Evolutionary conservation across 495 filamentous ascomycete species (phyloP).

Genomic region (Stereocaulon alpinum): DNA sequence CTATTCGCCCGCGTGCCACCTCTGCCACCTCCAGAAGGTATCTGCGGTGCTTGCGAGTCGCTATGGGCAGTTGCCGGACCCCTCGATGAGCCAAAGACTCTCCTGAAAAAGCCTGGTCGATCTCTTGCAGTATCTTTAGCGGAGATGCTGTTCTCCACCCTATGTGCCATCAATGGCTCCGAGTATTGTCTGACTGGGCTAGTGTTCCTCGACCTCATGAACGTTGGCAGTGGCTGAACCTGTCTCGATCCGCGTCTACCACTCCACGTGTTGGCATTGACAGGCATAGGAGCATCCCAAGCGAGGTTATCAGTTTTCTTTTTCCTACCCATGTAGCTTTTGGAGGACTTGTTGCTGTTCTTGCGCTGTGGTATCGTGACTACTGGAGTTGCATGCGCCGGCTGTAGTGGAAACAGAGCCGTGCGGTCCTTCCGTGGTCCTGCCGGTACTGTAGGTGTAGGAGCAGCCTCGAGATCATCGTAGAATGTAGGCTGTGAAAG

Average conservation of each 20-base stretch:
- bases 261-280: constrained; percentile 3
- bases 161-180: constrained; percentile 9
- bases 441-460: constrained; percentile 74
- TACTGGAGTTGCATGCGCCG: constrained; percentile 18
- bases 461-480: constrained; percentile 69
- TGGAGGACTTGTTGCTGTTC: constrained; percentile 55
- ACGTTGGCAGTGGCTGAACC: constrained; percentile 8
- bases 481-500: constrained; percentile 28
- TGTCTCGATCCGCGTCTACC: constrained; percentile 9
- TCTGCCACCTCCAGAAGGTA: neutral
- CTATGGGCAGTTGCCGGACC: constrained; percentile 21
- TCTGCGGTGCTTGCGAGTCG: constrained; percentile 9
- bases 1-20: constrained; percentile 7
- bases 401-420: constrained; percentile 20
- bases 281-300: constrained; percentile 6
- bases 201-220: constrained; percentile 9
- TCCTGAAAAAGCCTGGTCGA: constrained; percentile 79
- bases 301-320: neutral
- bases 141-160: neutral
- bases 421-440: constrained; percentile 49
- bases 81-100: constrained; percentile 68
- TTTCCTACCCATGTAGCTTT: constrained; percentile 27
- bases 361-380: constrained; percentile 37
- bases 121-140: constrained; percentile 41
- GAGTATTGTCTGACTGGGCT: constrained; percentile 12